These are phyloP conservation scores for Saitozyma podzolica DNA, from an alignment of 768 basidiomycete genomes.

Conservation along the genomic window DNA sequence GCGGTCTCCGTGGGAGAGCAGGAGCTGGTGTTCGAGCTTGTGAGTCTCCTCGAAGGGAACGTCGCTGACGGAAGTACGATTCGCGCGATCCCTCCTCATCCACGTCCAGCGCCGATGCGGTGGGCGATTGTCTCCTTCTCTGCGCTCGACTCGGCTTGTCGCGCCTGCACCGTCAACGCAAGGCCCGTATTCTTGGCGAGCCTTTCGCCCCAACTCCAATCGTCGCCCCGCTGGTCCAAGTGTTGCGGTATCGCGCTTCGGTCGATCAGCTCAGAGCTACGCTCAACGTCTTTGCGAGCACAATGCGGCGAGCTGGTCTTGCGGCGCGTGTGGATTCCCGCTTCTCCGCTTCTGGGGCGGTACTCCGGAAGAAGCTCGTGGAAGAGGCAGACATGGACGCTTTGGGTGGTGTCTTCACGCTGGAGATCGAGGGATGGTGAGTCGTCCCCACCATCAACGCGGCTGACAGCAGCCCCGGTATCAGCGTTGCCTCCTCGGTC, in stretches of 20 bases:
- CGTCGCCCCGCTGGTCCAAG: constrained; percentile 27
- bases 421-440: constrained; percentile 15
- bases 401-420: constrained; percentile 10
- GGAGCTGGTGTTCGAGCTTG: constrained; percentile 30
- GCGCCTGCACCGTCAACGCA: constrained; percentile 31
- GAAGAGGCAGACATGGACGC: not conserved
- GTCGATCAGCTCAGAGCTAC: constrained; percentile 9
- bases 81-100: constrained; percentile 5
- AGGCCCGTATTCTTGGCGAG: constrained; percentile 14
- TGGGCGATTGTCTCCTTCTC: constrained; percentile 30
- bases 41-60: constrained; percentile 11
- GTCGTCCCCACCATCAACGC: not conserved
- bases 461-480: constrained; percentile 17
- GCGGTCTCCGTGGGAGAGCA: constrained; percentile 14
- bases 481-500: constrained; percentile 14
- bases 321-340: not conserved
- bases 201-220: constrained; percentile 13
- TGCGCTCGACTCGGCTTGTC: constrained; percentile 23
- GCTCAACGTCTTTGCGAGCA: constrained; percentile 19
- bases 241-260: constrained; percentile 21
- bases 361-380: not conserved
- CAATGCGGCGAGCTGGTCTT: constrained; percentile 17
- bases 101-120: constrained; percentile 5
- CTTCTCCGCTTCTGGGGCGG: not conserved
- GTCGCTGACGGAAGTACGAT: constrained; percentile 15